A percentile compares a stretch with the other conserved stretches of the same genome.
Conservation (phyloP, 2,329 filamentous ascomycete genomes). For the Cercospora sp. region DNA sequence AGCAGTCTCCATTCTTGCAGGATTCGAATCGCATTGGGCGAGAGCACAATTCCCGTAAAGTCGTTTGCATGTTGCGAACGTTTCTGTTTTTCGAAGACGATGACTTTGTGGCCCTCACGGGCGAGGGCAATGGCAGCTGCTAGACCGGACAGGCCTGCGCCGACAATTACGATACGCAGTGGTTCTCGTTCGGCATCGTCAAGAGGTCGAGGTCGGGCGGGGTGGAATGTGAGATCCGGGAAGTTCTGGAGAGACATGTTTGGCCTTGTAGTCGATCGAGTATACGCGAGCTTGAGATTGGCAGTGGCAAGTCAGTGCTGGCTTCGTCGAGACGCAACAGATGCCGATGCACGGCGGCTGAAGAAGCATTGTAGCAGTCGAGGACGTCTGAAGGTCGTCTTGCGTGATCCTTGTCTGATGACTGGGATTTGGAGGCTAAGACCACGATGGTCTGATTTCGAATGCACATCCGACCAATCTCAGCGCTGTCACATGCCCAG, state of each 20-base stretch:
- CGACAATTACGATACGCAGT: constrained; percentile 12
- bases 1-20: constrained; percentile 16
- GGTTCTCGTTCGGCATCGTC: constrained; percentile 3
- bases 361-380: neutral
- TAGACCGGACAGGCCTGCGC: constrained; percentile 13
- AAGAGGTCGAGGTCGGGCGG: neutral
- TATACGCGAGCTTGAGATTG: neutral
- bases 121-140: constrained; percentile 12
- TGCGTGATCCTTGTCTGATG: neutral
- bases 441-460: neutral
- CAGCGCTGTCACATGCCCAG: neutral
- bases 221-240: constrained; percentile 11
- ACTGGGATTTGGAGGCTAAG: neutral
- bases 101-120: constrained; percentile 14
- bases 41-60: constrained; percentile 15
- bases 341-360: neutral
- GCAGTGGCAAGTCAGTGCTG: neutral
- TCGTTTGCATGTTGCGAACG: neutral
- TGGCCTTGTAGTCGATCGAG: neutral
- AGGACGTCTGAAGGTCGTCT: neutral
- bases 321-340: neutral
- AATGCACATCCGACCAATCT: neutral
- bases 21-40: constrained; percentile 16
- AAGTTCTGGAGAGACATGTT: neutral
- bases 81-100: constrained; percentile 12